Evolutionary conservation across 75 land plant genomes (phyloP).

Genomic region (Cryptomeria japonica): DNA sequence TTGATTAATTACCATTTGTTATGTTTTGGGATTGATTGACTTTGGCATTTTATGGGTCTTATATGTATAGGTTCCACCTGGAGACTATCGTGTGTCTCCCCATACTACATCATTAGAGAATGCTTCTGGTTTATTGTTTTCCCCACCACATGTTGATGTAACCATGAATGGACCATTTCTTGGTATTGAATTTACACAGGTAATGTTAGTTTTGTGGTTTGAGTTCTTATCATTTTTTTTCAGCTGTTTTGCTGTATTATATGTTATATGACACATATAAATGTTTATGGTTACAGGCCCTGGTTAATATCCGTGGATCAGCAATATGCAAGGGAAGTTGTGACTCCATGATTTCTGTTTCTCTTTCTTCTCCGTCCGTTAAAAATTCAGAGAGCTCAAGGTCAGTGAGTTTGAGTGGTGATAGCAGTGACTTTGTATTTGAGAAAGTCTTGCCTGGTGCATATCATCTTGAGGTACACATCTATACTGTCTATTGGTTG

Average conservation of each 20-base stretch:
- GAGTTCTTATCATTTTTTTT: neutral
- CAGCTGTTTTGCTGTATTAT: neutral
- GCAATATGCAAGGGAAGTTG: conserved; percentile 77
- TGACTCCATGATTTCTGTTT: conserved; percentile 50
- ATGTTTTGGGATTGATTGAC: neutral
- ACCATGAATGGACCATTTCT: conserved; percentile 61
- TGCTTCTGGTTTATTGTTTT: conserved; percentile 64
- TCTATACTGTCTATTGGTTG: neutral
- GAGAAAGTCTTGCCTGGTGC: conserved; percentile 84
- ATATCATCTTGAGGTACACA: conserved; percentile 75
- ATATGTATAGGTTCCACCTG: conserved; percentile 58
- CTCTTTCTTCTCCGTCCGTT: conserved; percentile 35
- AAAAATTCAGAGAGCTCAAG: conserved; percentile 30
- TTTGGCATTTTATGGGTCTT: neutral
- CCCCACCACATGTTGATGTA: conserved; percentile 75
- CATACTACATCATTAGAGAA: conserved; percentile 54
- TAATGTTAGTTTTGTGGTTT: conserved; percentile 20
- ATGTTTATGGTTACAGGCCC: conserved; percentile 51
- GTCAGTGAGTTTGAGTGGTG: conserved; percentile 39
- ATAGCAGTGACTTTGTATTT: conserved; percentile 56
- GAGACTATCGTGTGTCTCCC: conserved; percentile 88
- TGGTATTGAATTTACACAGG: conserved; percentile 76
- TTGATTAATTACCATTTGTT: conserved; percentile 4
- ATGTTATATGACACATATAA: neutral
- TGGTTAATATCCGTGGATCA: conserved; percentile 68